These are phyloP conservation scores for Brassica hybrid DNA, from an alignment of 441 rosid genomes.

Conservation along the genomic window DNA sequence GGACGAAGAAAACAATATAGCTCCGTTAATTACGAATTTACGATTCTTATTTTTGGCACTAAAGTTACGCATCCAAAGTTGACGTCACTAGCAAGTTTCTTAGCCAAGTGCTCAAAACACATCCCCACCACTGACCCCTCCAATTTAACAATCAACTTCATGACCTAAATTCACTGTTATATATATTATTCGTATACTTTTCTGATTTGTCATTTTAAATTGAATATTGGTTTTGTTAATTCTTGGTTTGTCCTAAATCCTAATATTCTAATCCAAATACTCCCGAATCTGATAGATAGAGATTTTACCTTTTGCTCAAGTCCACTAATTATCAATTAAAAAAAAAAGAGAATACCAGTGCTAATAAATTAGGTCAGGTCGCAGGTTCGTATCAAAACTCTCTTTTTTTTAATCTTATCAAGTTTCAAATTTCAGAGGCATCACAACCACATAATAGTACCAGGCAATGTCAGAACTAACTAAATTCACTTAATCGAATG, in stretches of 20 bases:
- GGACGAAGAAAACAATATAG: background rate
- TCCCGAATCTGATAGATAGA: slow-evolving; percentile 32
- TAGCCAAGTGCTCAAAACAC: slow-evolving; percentile 38
- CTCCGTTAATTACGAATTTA: slow-evolving; percentile 29
- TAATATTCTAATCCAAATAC: slow-evolving; percentile 25
- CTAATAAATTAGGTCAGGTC: slow-evolving; percentile 4
- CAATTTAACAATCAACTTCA: slow-evolving; percentile 42
- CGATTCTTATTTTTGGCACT: slow-evolving; percentile 11
- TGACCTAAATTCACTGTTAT: slow-evolving; percentile 50
- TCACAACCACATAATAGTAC: background rate
- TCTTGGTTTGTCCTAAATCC: slow-evolving; percentile 13
- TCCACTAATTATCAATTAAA: slow-evolving; percentile 34
- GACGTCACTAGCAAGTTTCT: slow-evolving; percentile 38
- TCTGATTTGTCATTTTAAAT: slow-evolving; percentile 5
- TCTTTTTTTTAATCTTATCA: background rate
- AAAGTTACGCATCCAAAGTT: slow-evolving; percentile 10
- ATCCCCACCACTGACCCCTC: slow-evolving; percentile 42
- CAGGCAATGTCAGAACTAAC: background rate
- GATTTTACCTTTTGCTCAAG: slow-evolving; percentile 32
- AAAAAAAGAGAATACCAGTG: background rate
- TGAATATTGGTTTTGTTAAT: slow-evolving; percentile 14
- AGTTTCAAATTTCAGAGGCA: slow-evolving; percentile 4
- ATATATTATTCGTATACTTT: slow-evolving; percentile 7
- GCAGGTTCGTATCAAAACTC: slow-evolving; percentile 20
- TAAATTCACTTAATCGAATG: background rate